Percentiles rank a stretch among this genome's conserved stretches.
These are phyloP conservation scores for Suillus subalutaceus DNA, from an alignment of 768 basidiomycete genomes.

Conservation along the genomic window DNA sequence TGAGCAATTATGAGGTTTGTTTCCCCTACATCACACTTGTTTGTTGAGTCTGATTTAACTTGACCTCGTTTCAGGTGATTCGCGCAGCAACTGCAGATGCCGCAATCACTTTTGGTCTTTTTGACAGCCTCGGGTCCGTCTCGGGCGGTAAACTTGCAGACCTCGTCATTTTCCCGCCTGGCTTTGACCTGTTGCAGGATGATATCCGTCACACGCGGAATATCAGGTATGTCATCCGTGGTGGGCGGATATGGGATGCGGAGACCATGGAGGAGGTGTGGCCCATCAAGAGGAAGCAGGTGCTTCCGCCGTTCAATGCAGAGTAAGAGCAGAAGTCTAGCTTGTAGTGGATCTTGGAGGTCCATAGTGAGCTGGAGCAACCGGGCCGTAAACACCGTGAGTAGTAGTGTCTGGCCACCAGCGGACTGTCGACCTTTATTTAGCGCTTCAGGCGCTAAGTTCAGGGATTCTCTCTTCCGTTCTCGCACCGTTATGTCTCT, in stretches of 20 bases:
- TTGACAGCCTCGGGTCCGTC: conserved; percentile 62
- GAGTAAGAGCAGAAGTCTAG: conserved; percentile 28
- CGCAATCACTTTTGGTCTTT: conserved; percentile 66
- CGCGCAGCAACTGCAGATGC: conserved; percentile 70
- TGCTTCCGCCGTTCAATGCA: conserved; percentile 61
- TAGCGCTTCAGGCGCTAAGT: not conserved
- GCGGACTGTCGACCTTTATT: not conserved
- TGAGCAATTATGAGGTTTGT: conserved; percentile 69
- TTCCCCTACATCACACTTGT: not conserved
- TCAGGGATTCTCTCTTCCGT: not conserved
- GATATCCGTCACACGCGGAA: conserved; percentile 54
- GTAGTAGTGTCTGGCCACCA: too few relatives aligned
- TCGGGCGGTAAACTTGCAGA: conserved; percentile 72
- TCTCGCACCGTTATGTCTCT: conserved; percentile 32
- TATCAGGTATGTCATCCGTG: conserved; percentile 59
- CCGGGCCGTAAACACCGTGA: not conserved
- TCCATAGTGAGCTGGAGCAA: not conserved
- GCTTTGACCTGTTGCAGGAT: conserved; percentile 57
- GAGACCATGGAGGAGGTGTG: conserved; percentile 68
- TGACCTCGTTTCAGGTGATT: conserved; percentile 48
- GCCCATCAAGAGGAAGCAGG: conserved; percentile 61
- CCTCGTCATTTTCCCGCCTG: conserved; percentile 65
- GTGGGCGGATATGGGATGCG: conserved; percentile 74
- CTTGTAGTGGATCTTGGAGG: not conserved
- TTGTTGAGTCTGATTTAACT: not conserved